Evolutionary conservation across 108 stramenopile species (phyloP).

Genomic region (Skeletonema menzelii): DNA sequence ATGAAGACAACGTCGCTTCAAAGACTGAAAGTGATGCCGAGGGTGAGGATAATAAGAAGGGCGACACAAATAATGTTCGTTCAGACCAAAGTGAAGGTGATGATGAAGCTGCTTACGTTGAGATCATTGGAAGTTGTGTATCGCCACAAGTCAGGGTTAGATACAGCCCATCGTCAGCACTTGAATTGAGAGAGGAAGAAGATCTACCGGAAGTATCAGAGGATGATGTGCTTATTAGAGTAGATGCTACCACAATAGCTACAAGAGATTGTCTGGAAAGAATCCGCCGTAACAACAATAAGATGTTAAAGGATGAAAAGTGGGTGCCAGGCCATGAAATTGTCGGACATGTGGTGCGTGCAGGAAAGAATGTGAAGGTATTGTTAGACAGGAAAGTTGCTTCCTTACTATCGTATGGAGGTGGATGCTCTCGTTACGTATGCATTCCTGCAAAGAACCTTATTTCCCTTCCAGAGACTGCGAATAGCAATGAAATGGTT

Average conservation of each 20-base stretch:
- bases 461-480: conserved; percentile 57
- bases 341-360: neutral
- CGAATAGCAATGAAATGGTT: conserved; percentile 40
- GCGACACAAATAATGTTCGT: neutral
- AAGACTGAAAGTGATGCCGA: neutral
- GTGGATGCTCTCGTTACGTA: conserved; percentile 65
- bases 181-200: neutral
- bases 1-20: neutral
- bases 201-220: neutral
- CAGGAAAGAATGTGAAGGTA: neutral
- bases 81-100: neutral
- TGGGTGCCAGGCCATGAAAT: conserved; percentile 1
- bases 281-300: neutral
- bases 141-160: neutral
- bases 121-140: neutral
- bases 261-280: neutral
- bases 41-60: neutral
- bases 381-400: conserved; percentile 48
- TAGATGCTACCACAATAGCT: neutral
- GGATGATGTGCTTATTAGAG: conserved; percentile 1
- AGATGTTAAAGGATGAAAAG: neutral
- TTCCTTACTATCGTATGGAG: conserved; percentile 56
- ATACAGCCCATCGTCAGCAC: neutral
- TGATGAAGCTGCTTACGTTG: too few species aligned
- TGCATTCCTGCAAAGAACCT: conserved; percentile 43